Conservation (phyloP, 371 early-diverging fungal genomes). For the Dinochytrium kinnereticum region DNA sequence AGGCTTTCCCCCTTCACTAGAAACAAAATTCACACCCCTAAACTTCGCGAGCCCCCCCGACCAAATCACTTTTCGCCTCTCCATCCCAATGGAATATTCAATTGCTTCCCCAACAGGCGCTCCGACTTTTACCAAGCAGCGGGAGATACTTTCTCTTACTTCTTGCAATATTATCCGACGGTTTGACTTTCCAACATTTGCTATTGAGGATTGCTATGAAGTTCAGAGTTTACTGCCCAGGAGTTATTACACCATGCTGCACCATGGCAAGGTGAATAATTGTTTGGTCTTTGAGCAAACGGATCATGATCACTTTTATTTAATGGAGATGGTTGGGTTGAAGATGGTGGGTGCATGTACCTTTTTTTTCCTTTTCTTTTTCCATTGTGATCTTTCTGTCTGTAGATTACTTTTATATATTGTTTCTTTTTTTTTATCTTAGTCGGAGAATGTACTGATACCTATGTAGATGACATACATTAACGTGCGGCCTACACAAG, state of each 20-base stretch:
- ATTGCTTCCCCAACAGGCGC: background rate
- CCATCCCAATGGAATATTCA: background rate
- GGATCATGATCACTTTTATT: constrained; percentile 57
- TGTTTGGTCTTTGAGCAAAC: constrained; percentile 70
- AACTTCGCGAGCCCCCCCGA: background rate
- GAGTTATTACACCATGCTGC: constrained; percentile 67
- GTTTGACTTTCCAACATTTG: constrained; percentile 35
- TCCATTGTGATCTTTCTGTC: background rate
- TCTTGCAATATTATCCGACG: background rate
- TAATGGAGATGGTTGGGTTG: constrained; percentile 55
- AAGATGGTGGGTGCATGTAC: constrained; percentile 48
- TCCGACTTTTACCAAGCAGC: background rate
- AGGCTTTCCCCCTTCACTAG: background rate
- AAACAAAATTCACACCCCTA: background rate
- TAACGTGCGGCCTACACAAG: constrained; percentile 15
- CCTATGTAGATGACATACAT: constrained; percentile 21
- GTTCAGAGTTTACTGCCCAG: constrained; percentile 65
- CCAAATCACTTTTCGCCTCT: background rate
- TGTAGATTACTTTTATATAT: background rate
- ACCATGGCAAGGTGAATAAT: constrained; percentile 57
- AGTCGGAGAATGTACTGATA: too few species aligned
- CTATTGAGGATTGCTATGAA: constrained; percentile 61
- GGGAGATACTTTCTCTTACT: background rate
- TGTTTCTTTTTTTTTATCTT: too few species aligned
- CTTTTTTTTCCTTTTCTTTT: constrained; percentile 12